These are phyloP conservation scores for Mortierella sp. DNA, from an alignment of 371 early-diverging fungal genomes.

Conservation along the genomic window DNA sequence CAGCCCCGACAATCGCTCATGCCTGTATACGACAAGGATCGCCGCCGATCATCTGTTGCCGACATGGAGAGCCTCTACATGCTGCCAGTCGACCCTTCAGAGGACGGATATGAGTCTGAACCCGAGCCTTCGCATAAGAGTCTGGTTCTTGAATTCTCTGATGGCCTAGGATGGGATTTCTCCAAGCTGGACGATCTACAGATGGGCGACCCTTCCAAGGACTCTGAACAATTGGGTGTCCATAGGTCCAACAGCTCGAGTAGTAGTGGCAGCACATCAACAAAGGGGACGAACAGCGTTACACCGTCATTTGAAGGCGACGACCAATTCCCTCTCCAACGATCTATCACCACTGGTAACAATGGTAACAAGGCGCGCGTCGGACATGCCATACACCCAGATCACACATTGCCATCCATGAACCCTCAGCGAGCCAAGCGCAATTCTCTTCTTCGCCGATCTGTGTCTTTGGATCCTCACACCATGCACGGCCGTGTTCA, in stretches of 20 bases:
- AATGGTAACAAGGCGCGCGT: slow-evolving; percentile 24
- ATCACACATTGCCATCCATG: slow-evolving; percentile 32
- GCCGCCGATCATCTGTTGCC: slow-evolving; percentile 43
- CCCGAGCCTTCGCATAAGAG: slow-evolving; percentile 35
- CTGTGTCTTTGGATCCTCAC: slow-evolving; percentile 50
- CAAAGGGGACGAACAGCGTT: not conserved
- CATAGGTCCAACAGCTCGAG: slow-evolving; percentile 45
- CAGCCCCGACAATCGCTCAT: slow-evolving; percentile 28
- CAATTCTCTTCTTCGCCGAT: slow-evolving; percentile 46
- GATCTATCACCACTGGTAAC: slow-evolving; percentile 11
- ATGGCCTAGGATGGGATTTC: slow-evolving; percentile 54
- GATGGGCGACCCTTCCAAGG: slow-evolving; percentile 5
- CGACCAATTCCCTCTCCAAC: slow-evolving; percentile 16
- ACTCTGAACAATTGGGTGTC: slow-evolving; percentile 9
- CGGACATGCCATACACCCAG: slow-evolving; percentile 28
- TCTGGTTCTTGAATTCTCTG: slow-evolving; percentile 34
- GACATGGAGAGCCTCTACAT: slow-evolving; percentile 52
- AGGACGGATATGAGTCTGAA: slow-evolving; percentile 53
- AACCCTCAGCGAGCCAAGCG: slow-evolving; percentile 44
- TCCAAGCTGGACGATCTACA: slow-evolving; percentile 34
- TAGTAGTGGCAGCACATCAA: slow-evolving; percentile 26
- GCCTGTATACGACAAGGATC: slow-evolving; percentile 27
- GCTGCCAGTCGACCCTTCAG: slow-evolving; percentile 39
- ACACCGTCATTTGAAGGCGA: not conserved
- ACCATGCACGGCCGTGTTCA: slow-evolving; percentile 46